Evolutionary conservation across 108 stramenopile genomes (phyloP).

Genomic region (Chaetoceros tenuissimus): DNA sequence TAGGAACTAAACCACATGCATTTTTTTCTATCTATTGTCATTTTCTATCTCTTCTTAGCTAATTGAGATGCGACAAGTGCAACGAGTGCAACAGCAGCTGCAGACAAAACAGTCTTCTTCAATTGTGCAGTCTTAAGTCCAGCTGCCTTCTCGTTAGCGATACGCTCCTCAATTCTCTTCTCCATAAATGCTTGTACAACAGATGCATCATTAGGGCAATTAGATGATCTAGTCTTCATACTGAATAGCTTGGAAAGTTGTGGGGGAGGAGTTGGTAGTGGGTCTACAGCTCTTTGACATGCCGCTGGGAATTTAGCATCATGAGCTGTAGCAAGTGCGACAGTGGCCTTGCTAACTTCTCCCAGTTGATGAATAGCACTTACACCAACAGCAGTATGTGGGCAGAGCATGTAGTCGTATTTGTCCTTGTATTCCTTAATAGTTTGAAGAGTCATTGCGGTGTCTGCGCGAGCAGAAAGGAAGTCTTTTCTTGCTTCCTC

Average conservation of each 20-base stretch:
- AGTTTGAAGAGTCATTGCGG: slow-evolving; percentile 68
- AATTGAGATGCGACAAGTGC: slow-evolving; percentile 1
- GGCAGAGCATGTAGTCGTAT: slow-evolving; percentile 90
- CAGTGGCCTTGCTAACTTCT: slow-evolving; percentile 46
- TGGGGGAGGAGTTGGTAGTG: slow-evolving; percentile 56
- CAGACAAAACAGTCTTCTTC: not conserved
- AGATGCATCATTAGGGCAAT: slow-evolving; percentile 70
- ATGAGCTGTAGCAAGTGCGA: slow-evolving; percentile 95
- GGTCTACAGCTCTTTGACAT: slow-evolving; percentile 59
- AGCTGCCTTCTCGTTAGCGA: slow-evolving; percentile 15
- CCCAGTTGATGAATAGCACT: slow-evolving; percentile 71
- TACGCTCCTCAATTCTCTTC: slow-evolving; percentile 39
- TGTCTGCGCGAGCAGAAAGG: slow-evolving; percentile 73
- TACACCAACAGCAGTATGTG: slow-evolving; percentile 95
- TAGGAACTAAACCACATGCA: no score
- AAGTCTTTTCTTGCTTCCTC: slow-evolving; percentile 82
- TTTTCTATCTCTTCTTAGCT: not conserved
- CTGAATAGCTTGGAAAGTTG: slow-evolving; percentile 48
- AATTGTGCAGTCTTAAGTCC: not conserved
- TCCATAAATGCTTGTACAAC: slow-evolving; percentile 78
- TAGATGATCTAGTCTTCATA: slow-evolving; percentile 57
- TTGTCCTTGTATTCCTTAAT: slow-evolving; percentile 80
- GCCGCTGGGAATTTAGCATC: slow-evolving; percentile 95
- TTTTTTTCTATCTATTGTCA: not conserved
- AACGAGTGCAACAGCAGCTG: not conserved